Evolutionary conservation across 2,329 filamentous ascomycete species (phyloP), one percentile per base, ranked within the genome.

Genomic region (Chaetomiaceae sp.): DNA sequence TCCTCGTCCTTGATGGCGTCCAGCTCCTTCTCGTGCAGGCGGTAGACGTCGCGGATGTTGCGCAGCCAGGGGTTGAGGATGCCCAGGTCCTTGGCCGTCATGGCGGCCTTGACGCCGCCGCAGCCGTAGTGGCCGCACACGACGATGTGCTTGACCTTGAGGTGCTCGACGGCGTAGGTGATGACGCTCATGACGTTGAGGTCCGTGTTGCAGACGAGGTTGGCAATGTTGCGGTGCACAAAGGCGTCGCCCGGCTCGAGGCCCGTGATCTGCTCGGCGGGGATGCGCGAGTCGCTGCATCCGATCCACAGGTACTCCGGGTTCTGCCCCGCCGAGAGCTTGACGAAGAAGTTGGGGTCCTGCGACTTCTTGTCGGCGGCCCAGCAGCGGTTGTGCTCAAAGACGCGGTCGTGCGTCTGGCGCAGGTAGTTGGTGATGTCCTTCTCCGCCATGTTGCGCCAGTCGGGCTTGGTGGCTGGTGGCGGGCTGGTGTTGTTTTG

Each of bases 141-240:
- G 58, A 89, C 77, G 60, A 89, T 86, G 74, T 89, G 86, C 74
- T 89, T 89, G 66, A 89, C 85, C 65, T 87, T 78, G 35, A 96
- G 78, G 68, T 92, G 83, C 61, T 79, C 75, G 57, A 96, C 89
- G 57, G 89, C 87, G 67, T 90, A 96, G 66, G 93, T 84, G 70
- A 96, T 88, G 62, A 95, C 89, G 66, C 81, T 81, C 67, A 88
- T 83, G 44, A 84, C 82, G 68, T 84, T 90, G 63, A 95, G 78
- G 66, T 96, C 91, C 57, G 82, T 85, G 65, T 84, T 82, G 71
- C 83, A 82, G 51, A 95, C 78, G 58, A 95, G 78, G 75, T 96
- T 96, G 71, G 89, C 90, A 68, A 96, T 95, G 74, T 96, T 96
- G 70, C 91, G 87, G 76, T 95, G 89, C 60, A 95, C 86, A 69